Evolutionary conservation across 2,329 filamentous ascomycete genomes (phyloP), one percentile per base, ranked within the genome.

Genomic region (Furcasterigmium furcatum): DNA sequence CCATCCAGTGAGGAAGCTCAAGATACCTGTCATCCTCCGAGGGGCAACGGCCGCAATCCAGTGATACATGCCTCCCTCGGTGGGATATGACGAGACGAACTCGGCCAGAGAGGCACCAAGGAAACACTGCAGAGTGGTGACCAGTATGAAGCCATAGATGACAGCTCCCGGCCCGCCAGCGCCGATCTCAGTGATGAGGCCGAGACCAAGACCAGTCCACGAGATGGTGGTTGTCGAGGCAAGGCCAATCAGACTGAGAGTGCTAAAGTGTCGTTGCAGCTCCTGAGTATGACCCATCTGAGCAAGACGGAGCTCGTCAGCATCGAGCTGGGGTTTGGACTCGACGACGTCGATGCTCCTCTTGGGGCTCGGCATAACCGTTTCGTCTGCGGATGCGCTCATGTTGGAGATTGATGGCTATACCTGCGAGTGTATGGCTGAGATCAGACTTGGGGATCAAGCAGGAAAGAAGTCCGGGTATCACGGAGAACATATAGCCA

Each of bases 211-310:
- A 50, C 69, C 71, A 5, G 70, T 73, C 71, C 71, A 75, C 1
- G 72, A 74, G 35, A 74, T 74, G 13, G 72, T 74, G n/a, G 70
- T 70, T 7, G 71, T 72, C 6, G 72, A 73, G 2, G 72, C 72
- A 10, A 75, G 62, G 5, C 72, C 72, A 46, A 75, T 71, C 24
- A 76, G 61, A 39, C 69, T 72, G 52, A 72, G 64, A 13, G 68
- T 65, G 18, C 65, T 69, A 48, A 76, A 76, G 52, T 74, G 70
- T 13, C 72, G 63, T 45, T 72, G 65, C 16, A 76, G 57, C 51
- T 76, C 71, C 49, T 75, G 72, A n/a, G 63, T 67, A 50, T 76
- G 72, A 70, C 67, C 68, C 68, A 71, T 71, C 47, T 72, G 68
- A 20, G 68, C 68, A 52, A 72, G 52, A 46, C 68, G 65, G 24